These are phyloP conservation scores for Blepharisma stoltei DNA, from an alignment of 73 alveolate species.

Conservation along the genomic window DNA sequence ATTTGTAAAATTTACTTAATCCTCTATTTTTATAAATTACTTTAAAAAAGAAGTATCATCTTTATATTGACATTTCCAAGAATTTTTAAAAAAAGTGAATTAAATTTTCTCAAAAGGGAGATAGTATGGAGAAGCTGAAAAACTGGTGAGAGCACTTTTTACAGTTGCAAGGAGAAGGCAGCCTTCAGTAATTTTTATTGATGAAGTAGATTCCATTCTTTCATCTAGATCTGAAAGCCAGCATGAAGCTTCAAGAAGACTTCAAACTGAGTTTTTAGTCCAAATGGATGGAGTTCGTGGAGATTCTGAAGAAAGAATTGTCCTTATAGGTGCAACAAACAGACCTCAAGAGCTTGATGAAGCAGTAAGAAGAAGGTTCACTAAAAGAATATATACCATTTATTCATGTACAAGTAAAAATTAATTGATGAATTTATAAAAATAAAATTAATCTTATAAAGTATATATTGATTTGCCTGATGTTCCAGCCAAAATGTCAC, in stretches of 20 bases:
- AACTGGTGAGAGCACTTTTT: slow-evolving; percentile 69
- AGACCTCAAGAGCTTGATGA: slow-evolving; percentile 97
- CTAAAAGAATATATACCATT: slow-evolving; percentile 85
- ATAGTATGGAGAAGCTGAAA: slow-evolving; percentile 74
- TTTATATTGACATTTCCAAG: too few relatives aligned
- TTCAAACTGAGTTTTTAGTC: slow-evolving; percentile 88
- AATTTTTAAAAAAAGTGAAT: too few relatives aligned
- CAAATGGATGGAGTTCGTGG: slow-evolving; percentile 85
- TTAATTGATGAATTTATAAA: too few relatives aligned
- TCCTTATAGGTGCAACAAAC: slow-evolving; percentile 85
- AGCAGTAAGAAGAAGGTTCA: slow-evolving; percentile 82
- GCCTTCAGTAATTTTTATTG: slow-evolving; percentile 89
- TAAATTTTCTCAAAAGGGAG: too few relatives aligned
- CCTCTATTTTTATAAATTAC: too few relatives aligned
- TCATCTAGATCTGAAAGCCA: slow-evolving; percentile 73
- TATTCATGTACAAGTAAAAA: slow-evolving; percentile 89
- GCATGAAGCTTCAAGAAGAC: slow-evolving; percentile 72
- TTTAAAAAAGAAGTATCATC: too few relatives aligned
- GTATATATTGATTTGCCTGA: background rate
- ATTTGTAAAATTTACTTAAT: slow-evolving; percentile 77
- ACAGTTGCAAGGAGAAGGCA: slow-evolving; percentile 80
- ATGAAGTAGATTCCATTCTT: slow-evolving; percentile 92
- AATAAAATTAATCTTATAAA: too few relatives aligned
- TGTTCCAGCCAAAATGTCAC: slow-evolving; percentile 51
- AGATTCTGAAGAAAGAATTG: slow-evolving; percentile 46